A percentile compares a stretch with the other conserved stretches of the same genome.
Evolutionary conservation across 345 rosid genomes (phyloP).

Genomic region (Noccaea caerulescens): DNA sequence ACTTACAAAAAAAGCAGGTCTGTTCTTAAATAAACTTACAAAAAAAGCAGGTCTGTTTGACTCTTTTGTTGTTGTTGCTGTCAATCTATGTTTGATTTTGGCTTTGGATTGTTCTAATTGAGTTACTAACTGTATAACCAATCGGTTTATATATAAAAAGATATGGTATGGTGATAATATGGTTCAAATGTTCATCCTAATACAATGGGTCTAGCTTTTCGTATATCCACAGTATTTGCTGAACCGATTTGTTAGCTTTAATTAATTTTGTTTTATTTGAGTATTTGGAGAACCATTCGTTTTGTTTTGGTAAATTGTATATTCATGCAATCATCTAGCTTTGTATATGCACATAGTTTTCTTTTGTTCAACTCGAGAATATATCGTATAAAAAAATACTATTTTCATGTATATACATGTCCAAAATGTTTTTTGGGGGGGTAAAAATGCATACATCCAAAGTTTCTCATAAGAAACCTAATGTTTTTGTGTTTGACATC

Average conservation of each 20-base stretch:
- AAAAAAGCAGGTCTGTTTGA: not conserved
- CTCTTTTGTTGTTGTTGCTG: not conserved
- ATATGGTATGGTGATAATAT: too few species aligned
- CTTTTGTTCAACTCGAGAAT: not conserved
- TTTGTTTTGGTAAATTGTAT: not conserved
- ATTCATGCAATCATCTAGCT: not conserved
- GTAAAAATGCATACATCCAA: conserved; percentile 1
- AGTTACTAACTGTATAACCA: conserved; percentile 6
- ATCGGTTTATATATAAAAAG: not conserved
- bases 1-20: not conserved
- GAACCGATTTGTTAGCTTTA: not conserved
- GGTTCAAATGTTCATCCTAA: not conserved
- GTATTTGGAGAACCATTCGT: not conserved
- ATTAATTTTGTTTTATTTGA: not conserved
- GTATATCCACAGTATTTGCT: not conserved
- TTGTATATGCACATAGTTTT: not conserved
- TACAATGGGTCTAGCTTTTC: not conserved
- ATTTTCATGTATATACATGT: not conserved
- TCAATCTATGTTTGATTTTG: not conserved
- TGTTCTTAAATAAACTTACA: too few species aligned
- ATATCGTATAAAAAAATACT: not conserved
- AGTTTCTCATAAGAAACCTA: conserved; percentile 20
- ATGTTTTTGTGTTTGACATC: conserved; percentile 7
- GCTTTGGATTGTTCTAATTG: not conserved
- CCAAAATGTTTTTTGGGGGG: too few species aligned